Evolutionary conservation across 495 filamentous ascomycete species (phyloP).

Genomic region (Amniculicola lignicola): DNA sequence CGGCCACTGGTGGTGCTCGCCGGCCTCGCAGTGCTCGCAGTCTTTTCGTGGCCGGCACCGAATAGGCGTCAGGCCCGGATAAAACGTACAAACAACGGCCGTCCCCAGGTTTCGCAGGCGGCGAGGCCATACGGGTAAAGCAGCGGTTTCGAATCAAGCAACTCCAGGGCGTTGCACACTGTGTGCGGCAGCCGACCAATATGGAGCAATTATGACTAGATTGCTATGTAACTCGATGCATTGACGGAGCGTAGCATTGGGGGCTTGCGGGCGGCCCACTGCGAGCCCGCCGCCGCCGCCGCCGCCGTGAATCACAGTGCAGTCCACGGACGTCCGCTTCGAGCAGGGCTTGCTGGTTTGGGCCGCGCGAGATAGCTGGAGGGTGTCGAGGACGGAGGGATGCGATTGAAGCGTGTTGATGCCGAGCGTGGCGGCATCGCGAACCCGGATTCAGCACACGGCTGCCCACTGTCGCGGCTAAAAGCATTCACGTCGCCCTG

Average conservation of each 20-base stretch:
- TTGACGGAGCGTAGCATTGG: slow-evolving; percentile 21
- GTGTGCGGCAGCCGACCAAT: slow-evolving; percentile 23
- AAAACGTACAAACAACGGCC: slow-evolving; percentile 26
- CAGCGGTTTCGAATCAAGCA: slow-evolving; percentile 29
- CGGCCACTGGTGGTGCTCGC: background rate
- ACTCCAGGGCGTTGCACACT: slow-evolving; percentile 22
- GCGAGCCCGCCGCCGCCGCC: background rate
- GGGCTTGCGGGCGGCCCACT: background rate
- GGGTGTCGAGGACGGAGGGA: background rate
- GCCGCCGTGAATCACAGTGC: background rate
- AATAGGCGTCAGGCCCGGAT: slow-evolving; percentile 28
- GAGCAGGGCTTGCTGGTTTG: slow-evolving; percentile 1
- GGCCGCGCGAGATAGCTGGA: background rate
- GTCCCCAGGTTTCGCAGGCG: slow-evolving; percentile 32
- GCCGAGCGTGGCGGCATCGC: slow-evolving; percentile 6
- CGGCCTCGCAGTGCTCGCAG: background rate
- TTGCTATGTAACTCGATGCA: slow-evolving; percentile 21
- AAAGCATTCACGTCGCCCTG: background rate
- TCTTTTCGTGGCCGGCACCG: slow-evolving; percentile 17
- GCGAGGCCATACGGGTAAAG: slow-evolving; percentile 28
- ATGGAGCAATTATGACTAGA: slow-evolving; percentile 31
- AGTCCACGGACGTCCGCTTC: background rate
- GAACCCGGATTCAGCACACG: slow-evolving; percentile 22
- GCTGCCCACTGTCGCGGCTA: slow-evolving; percentile 24
- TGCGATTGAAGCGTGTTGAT: background rate